These are phyloP conservation scores for Leucocoprinus birnbaumii DNA, from an alignment of 768 basidiomycete species.

Conservation along the genomic window DNA sequence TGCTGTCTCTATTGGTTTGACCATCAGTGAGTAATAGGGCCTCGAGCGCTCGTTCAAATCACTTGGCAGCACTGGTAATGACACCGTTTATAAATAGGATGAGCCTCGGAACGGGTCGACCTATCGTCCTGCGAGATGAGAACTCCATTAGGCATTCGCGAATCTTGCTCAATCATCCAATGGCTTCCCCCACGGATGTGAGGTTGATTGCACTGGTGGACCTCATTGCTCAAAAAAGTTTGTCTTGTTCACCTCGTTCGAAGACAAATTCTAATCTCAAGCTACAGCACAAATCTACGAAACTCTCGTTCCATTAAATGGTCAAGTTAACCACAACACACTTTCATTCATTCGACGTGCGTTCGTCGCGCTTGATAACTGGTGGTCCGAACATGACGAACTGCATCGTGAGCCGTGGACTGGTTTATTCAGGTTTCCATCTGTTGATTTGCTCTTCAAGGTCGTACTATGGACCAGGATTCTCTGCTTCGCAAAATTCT, in stretches of 20 bases:
- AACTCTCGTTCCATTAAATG: constrained; percentile 81
- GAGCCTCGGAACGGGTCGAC: constrained; percentile 89
- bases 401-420: constrained; percentile 58
- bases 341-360: constrained; percentile 86
- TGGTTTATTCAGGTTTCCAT: constrained; percentile 8
- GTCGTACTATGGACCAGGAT: constrained; percentile 80
- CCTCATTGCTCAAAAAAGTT: constrained; percentile 89
- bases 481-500: constrained; percentile 85
- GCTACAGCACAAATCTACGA: constrained; percentile 87
- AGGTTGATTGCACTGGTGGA: constrained; percentile 86
- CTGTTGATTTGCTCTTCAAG: constrained; percentile 34
- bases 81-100: constrained; percentile 45
- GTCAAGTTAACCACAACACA: constrained; percentile 82
- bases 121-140: constrained; percentile 88
- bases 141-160: constrained; percentile 84
- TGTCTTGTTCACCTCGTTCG: constrained; percentile 18
- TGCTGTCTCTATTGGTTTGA: constrained; percentile 95
- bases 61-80: no score
- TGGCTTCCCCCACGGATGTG: constrained; percentile 89
- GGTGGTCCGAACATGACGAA: constrained; percentile 88
- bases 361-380: constrained; percentile 82
- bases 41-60: neutral
- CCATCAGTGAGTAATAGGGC: constrained; percentile 68
- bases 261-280: neutral
- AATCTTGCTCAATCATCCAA: constrained; percentile 75